These are phyloP conservation scores for Tricholoma saponaceum DNA, from an alignment of 768 basidiomycete genomes.

Conservation along the genomic window DNA sequence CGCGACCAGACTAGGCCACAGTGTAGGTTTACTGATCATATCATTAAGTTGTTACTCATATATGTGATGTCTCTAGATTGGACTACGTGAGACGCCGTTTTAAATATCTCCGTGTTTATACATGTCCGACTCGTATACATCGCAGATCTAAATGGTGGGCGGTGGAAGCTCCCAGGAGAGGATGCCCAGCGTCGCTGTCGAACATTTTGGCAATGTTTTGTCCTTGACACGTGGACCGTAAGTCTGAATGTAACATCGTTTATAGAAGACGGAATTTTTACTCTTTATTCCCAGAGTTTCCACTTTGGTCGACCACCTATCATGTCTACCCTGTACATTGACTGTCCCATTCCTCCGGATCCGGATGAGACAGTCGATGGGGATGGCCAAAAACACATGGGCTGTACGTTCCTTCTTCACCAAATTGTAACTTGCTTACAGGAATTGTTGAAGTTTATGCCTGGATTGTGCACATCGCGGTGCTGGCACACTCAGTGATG, in stretches of 20 bases:
- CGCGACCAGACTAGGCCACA: conserved; percentile 53
- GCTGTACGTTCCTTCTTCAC: conserved; percentile 31
- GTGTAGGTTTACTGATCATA: conserved; percentile 34
- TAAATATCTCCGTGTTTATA: background rate
- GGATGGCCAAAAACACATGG: conserved; percentile 31
- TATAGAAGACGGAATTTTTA: background rate
- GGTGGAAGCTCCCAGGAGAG: conserved; percentile 53
- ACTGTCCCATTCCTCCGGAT: conserved; percentile 51
- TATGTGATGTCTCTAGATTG: conserved; percentile 25
- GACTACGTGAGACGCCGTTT: conserved; percentile 43
- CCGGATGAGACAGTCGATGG: conserved; percentile 17
- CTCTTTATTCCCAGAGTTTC: conserved; percentile 43
- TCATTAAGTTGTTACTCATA: background rate
- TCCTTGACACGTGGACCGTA: conserved; percentile 60
- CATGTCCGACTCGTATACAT: background rate
- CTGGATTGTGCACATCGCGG: conserved; percentile 55
- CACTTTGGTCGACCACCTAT: conserved; percentile 56
- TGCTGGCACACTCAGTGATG: conserved; percentile 47
- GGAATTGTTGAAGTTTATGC: conserved; percentile 36
- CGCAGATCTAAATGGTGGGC: conserved; percentile 53
- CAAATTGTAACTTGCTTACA: background rate
- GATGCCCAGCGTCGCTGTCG: conserved; percentile 43
- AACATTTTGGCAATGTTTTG: conserved; percentile 69
- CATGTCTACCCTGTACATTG: conserved; percentile 48
- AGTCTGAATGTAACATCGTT: conserved; percentile 1